A percentile compares a stretch with the other conserved stretches of the same genome.
Conservation (phyloP, 2,329 filamentous ascomycete genomes). For the Fusarium torulosum region DNA sequence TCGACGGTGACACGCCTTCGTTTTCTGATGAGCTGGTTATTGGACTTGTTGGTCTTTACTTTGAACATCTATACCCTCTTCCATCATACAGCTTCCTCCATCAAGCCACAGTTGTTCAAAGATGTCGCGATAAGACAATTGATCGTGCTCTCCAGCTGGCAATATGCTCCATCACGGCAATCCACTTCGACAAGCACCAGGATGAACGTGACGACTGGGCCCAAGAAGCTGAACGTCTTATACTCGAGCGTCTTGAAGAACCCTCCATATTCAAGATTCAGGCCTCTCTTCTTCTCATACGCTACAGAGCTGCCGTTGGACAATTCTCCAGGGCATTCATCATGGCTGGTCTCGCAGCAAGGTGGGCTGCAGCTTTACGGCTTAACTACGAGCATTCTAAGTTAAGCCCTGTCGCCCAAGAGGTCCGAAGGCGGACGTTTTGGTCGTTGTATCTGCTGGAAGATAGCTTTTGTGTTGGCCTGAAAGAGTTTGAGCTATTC, state of each 20-base stretch:
- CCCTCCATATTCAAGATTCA: slow-evolving; percentile 49
- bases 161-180: slow-evolving; percentile 44
- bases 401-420: slow-evolving; percentile 42
- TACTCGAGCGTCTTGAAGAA: slow-evolving; percentile 44
- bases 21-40: slow-evolving; percentile 39
- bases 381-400: slow-evolving; percentile 48
- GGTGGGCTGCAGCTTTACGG: slow-evolving; percentile 47
- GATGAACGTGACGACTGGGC: slow-evolving; percentile 39
- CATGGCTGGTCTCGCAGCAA: slow-evolving; percentile 45
- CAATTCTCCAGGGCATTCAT: slow-evolving; percentile 48
- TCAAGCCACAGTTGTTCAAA: slow-evolving; percentile 43
- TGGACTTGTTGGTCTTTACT: slow-evolving; percentile 41
- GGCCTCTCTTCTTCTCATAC: slow-evolving; percentile 44
- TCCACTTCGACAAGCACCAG: slow-evolving; percentile 40
- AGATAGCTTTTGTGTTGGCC: slow-evolving; percentile 47
- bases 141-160: slow-evolving; percentile 44
- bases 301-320: slow-evolving; percentile 46
- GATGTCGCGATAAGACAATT: slow-evolving; percentile 46
- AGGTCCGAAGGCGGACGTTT: slow-evolving; percentile 45
- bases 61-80: slow-evolving; percentile 44
- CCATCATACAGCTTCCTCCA: slow-evolving; percentile 47
- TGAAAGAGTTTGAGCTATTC: slow-evolving; percentile 48
- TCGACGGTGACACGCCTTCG: neutral
- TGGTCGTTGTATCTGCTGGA: slow-evolving; percentile 47
- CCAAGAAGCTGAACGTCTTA: slow-evolving; percentile 43